Percentiles rank a stretch among this genome's conserved stretches.
Conservation (phyloP, 345 rosid species). For the Angophora floribunda region DNA sequence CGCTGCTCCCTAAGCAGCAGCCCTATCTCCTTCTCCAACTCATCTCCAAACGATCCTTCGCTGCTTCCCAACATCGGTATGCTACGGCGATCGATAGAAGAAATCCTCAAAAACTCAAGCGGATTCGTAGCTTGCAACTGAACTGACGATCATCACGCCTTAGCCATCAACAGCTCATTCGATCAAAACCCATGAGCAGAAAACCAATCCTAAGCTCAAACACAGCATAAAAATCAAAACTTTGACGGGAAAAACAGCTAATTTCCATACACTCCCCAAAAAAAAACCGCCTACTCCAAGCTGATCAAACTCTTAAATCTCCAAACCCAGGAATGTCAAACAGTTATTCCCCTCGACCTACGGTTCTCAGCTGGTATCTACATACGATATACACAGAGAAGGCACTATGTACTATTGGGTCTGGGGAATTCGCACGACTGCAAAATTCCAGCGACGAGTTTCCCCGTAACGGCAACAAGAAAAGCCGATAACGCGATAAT, state of each 20-base stretch:
- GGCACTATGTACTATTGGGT: not conserved
- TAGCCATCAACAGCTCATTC: not conserved
- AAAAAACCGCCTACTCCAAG: not conserved
- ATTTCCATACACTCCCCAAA: not conserved
- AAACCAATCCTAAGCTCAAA: not conserved
- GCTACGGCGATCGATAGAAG: constrained; percentile 38
- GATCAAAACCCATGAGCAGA: not conserved
- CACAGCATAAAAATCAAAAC: not conserved
- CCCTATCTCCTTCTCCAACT: constrained; percentile 66
- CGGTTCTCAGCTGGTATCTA: not conserved
- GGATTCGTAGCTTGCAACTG: constrained; percentile 13
- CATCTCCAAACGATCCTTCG: constrained; percentile 69
- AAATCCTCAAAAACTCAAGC: constrained; percentile 19
- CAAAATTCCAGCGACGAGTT: not conserved
- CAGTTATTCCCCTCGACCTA: not conserved
- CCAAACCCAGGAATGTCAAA: not conserved
- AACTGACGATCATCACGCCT: not conserved
- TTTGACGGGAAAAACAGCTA: not conserved
- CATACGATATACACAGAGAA: not conserved
- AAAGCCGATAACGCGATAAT: not conserved
- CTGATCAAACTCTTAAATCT: not conserved
- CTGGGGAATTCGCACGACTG: not conserved
- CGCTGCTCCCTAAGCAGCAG: constrained; percentile 43
- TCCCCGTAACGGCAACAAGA: not conserved
- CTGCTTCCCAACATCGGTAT: constrained; percentile 57